Base-by-base conservation (phyloP, 306 rosid genomes). In the Cicer pinnatifidum region DNA sequence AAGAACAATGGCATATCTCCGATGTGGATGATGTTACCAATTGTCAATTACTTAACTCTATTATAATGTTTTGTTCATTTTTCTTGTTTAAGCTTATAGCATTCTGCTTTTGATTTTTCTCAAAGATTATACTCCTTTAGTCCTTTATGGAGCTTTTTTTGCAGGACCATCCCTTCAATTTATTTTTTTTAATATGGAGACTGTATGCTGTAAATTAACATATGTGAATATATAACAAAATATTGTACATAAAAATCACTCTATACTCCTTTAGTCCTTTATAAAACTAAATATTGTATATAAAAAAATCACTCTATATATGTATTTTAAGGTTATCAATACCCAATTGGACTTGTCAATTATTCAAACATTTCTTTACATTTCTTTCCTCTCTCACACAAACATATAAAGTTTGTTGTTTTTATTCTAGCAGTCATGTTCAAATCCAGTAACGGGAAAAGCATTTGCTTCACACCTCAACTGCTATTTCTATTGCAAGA, bases 341-440 rank as follows among this genome's bases (percentile, higher is more conserved):
- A 48, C 54, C 54, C 54, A 48, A 48, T 8, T 17, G 6, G 54
- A 48, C 17, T n/a, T 6, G 16, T 4, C 54, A n/a, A 48, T 48
- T 11, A 9, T 23, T 28, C 35, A 28, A 28, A 28, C 35, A 28
- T 28, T 28, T 28, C 33, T 28, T 3, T 28, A 28, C 33, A 28
- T 28, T 60, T 39, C 50, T 7, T 50, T 23, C 6, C 20, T 47
- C 77, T 28, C 15, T 51, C 72, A 71, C 16, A 51, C 47, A 20
- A 40, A 16, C 71, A 41, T 19, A 68, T 61, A 9, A 69, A 59
- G 52, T 46, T 46, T 6, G 9, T 23, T 45, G 12, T 11, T 58
- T 72, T 46, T 12, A 41, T 11, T 56, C 74, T 45, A 72, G 75
- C 43, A 67, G 56, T 35, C 37, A 67, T 58, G 58, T 59, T 48